phyloP scores from a whole-genome alignment of 805 yeast species.

The Metschnikowia santaceciliae region DNA sequence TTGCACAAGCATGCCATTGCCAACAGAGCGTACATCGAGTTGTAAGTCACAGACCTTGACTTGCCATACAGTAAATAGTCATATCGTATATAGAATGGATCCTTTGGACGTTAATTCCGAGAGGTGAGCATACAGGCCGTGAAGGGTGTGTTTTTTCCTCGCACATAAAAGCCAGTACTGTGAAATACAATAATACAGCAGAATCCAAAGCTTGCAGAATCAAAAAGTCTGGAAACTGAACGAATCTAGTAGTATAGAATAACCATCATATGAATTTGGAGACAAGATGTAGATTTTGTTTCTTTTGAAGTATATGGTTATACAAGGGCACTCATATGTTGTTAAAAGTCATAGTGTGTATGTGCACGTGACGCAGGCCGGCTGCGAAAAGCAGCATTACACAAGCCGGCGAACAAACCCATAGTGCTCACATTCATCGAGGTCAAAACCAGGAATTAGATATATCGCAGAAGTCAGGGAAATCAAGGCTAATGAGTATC shows the following conservation, averaged over 20 bases:
- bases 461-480: background rate
- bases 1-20: slow-evolving; percentile 85
- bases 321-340: too few species aligned
- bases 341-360: too few species aligned
- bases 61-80: background rate
- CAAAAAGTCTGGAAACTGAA: too few species aligned
- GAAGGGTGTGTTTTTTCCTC: background rate
- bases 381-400: slow-evolving; percentile 7
- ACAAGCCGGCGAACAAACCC: slow-evolving; percentile 1
- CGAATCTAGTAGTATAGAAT: too few species aligned
- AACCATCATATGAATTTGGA: too few species aligned
- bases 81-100: background rate
- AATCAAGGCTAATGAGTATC: background rate
- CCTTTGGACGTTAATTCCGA: background rate
- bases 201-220: too few species aligned
- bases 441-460: background rate
- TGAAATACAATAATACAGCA: background rate
- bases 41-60: slow-evolving; percentile 12
- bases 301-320: too few species aligned
- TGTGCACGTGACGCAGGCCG: background rate
- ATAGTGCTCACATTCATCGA: background rate
- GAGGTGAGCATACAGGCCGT: background rate
- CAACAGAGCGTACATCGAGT: slow-evolving; percentile 73
- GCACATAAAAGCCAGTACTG: background rate
- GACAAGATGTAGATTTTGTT: too few species aligned